These are phyloP conservation scores for Hordeum vulgare DNA, from an alignment of 176 grass and related monocot genomes.

Conservation along the genomic window DNA sequence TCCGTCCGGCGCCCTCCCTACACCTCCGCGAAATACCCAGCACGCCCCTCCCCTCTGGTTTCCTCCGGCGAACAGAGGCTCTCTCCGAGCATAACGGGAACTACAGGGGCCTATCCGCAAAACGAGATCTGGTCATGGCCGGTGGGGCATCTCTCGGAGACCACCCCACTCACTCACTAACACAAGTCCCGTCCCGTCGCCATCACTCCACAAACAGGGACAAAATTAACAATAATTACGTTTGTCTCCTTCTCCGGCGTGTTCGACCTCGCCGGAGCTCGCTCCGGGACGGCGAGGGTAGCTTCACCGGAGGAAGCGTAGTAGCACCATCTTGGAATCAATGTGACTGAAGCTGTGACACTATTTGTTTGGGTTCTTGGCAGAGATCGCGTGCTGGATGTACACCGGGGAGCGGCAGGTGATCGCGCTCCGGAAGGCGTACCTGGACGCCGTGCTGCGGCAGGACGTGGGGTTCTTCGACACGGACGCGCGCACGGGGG, in stretches of 20 bases:
- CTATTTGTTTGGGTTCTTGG: not conserved
- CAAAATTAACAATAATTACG: conserved; percentile 25
- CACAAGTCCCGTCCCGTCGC: conserved; percentile 52
- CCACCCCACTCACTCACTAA: conserved; percentile 37
- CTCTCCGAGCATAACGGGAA: not conserved
- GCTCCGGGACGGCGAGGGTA: not conserved
- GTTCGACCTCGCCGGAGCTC: conserved; percentile 1
- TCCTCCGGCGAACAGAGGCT: not conserved
- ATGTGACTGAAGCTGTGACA: not conserved
- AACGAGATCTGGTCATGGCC: conserved; percentile 29
- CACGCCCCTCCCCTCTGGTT: not conserved
- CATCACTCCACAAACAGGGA: conserved; percentile 22
- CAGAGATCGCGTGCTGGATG: conserved; percentile 99
- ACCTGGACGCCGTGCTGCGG: conserved; percentile 83
- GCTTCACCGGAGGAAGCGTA: not conserved
- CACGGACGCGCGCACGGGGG: conserved; percentile 85
- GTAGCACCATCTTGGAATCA: not conserved
- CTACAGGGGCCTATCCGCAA: not conserved
- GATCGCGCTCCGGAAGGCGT: conserved; percentile 60
- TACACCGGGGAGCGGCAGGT: conserved; percentile 95
- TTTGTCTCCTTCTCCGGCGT: conserved; percentile 18
- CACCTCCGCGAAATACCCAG: not conserved
- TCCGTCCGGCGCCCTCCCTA: not conserved
- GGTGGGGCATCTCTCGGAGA: conserved; percentile 50
- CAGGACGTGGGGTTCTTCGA: conserved; percentile 99